Evolutionary conservation across 2,329 filamentous ascomycete genomes (phyloP), one percentile per base, ranked within the genome.

Genomic region (Neopestalotiopsis rosae): DNA sequence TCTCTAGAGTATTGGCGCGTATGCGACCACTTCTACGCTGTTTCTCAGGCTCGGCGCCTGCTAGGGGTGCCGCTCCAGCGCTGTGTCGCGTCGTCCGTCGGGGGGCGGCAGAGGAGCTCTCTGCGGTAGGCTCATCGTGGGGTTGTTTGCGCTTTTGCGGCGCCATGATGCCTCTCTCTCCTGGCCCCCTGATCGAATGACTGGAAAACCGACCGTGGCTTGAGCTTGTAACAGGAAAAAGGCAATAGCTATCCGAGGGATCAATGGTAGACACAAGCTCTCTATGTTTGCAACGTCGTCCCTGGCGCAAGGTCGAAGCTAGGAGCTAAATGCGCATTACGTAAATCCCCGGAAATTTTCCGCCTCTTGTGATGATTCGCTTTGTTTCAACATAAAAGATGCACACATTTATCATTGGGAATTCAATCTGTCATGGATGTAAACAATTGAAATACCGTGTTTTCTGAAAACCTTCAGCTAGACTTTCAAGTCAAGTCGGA

Each of bases 141-240:
- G 71, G 71, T 57, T 70, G 72, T 69, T 79, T 79, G 67, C 77
- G 77, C 73, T 79, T 79, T 61, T 72, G 73, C 4, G 74, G 73
- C 67, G 76, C 72, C 77, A 79, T 79, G 38, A 28, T n/a, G 28
- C 32, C 30, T 20, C 59, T 34, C n/a, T 20, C 59, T 34, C n/a
- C 17, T 20, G 14, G n/a, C 32, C 17, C 32, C 32, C n/a, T 17
- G 14, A 24, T 38, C n/a, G 28, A 34, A n/a, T 42, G 13, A 59
- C 59, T 12, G 13, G n/a, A n/a, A 20, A 61, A 10, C 5, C n/a
- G 14, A 40, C 13, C 2, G 9, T 38, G 32, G 34, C 6, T n/a
- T 52, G 5, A 14, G 13, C 17, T 38, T 52, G 45, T 17, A 20
- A 52, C 45, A 52, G 17, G n/a, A n/a, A 52, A 3, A 20, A 52